A percentile compares a stretch with the other conserved stretches of the same genome.
Evolutionary conservation across 345 rosid species (phyloP).

Genomic region (Euclidium syriacum): DNA sequence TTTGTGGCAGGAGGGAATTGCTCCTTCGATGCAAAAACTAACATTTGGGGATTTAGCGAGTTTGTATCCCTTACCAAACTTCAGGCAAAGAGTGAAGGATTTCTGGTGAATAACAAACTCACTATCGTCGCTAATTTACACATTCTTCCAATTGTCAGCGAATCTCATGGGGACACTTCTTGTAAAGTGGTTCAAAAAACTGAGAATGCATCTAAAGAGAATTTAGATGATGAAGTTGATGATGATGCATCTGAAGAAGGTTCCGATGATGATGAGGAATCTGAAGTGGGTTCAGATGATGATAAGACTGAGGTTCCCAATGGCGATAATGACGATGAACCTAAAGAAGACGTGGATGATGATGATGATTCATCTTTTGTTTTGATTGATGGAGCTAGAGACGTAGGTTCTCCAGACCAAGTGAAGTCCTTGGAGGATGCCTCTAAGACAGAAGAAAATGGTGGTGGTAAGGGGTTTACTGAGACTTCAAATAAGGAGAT

Average conservation of each 20-base stretch:
- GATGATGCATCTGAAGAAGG: neutral
- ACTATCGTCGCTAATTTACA: conserved; percentile 56
- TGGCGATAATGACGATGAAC: neutral
- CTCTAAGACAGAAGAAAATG: neutral
- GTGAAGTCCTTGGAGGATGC: neutral
- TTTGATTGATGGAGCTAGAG: neutral
- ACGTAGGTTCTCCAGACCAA: neutral
- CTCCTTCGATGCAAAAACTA: neutral
- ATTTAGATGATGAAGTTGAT: neutral
- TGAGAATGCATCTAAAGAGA: neutral
- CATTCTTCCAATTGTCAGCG: neutral
- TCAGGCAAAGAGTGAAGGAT: neutral
- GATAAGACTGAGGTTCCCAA: conserved; percentile 1
- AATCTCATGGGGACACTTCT: neutral
- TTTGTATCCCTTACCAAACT: neutral
- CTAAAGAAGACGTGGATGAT: neutral
- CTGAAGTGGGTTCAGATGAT: neutral
- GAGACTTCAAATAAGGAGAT: neutral
- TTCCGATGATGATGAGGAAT: neutral
- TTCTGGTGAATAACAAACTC: conserved; percentile 50
- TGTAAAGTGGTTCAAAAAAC: neutral
- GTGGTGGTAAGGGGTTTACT: neutral
- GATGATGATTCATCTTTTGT: neutral
- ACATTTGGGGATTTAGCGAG: neutral
- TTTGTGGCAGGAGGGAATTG: neutral